Base-by-base conservation (phyloP, 2,329 filamentous ascomycete genomes). In the Talaromyces verruculosus region DNA sequence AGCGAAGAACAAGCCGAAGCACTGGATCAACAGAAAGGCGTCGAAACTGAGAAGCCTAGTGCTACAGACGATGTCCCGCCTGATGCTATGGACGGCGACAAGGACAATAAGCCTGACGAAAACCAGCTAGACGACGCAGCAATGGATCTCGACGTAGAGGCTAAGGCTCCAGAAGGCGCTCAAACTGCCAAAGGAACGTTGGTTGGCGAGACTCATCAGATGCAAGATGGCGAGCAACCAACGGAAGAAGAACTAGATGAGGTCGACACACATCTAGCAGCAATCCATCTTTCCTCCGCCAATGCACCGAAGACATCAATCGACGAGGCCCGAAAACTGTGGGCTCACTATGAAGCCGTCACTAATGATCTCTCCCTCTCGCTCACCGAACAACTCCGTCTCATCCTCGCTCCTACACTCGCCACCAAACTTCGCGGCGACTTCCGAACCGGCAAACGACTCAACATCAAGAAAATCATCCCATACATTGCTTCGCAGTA, bases 391-490 rank as follows among this genome's bases (percentile, higher is more conserved):
- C 95, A 98, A 75, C 89, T 99, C 19, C 92, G 95, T 30, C 88
- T 99, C 15, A 98, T 99, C 72, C 89, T 99, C 45, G 92, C 92
- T 0, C 95, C 96, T 0, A 98, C 94, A 0, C 89, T 96, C 63
- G 93, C 94, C 1, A 98, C 95, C 43, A 99, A 98, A 75, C 91
- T 99, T 68, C 93, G 94, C 1, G 95, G 95, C 51, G 93, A 96
- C 71, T 98, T 96, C 85, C 91, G 95, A 71, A 99, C 95, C 0
- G 95, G 95, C 69, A 99, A 99, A 78, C 90, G 95, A 0, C 91
- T 99, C 72, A 99, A 98, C 80, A 97, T 99, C 83, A 98, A 98
- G 80, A 92, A 94, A 71, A 99, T 99, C 80, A 99, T 99, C 73
- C 95, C 96, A 0, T 99, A 99, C 81, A 98, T 99, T 72, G 95